These are phyloP conservation scores for Kitagawia praeruptora DNA, from an alignment of 129 eudicot genomes.

Conservation along the genomic window DNA sequence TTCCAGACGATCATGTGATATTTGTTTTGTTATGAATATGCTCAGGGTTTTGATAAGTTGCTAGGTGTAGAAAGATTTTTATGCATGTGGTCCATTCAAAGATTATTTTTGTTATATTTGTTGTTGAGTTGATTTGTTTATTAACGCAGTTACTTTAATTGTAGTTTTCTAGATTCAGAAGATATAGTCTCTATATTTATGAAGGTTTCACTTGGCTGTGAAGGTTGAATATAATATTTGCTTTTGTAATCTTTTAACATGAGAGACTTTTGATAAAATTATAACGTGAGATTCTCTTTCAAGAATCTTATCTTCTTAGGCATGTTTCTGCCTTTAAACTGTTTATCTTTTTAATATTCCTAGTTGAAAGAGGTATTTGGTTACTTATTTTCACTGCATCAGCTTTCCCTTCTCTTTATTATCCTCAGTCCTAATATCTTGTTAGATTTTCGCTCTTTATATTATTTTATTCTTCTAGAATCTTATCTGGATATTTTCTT, in stretches of 20 bases:
- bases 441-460: neutral
- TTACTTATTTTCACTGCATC: neutral
- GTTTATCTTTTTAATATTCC: neutral
- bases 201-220: neutral
- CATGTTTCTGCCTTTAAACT: neutral
- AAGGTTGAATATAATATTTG: neutral
- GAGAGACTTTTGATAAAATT: neutral
- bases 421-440: neutral
- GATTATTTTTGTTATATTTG: neutral
- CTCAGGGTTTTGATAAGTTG: neutral
- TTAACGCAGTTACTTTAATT: neutral
- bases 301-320: neutral
- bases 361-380: neutral
- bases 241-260: neutral
- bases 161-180: neutral
- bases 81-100: neutral
- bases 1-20: neutral
- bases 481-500: constrained; percentile 22
- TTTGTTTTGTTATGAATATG: neutral
- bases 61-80: neutral
- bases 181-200: neutral
- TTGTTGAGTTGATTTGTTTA: neutral
- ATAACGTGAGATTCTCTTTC: neutral
- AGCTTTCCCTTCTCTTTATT: neutral
- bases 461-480: neutral